A percentile compares a stretch with the other conserved stretches of the same genome.
Evolutionary conservation across 2,329 filamentous ascomycete genomes (phyloP).

Genomic region (Alternaria consortialis): DNA sequence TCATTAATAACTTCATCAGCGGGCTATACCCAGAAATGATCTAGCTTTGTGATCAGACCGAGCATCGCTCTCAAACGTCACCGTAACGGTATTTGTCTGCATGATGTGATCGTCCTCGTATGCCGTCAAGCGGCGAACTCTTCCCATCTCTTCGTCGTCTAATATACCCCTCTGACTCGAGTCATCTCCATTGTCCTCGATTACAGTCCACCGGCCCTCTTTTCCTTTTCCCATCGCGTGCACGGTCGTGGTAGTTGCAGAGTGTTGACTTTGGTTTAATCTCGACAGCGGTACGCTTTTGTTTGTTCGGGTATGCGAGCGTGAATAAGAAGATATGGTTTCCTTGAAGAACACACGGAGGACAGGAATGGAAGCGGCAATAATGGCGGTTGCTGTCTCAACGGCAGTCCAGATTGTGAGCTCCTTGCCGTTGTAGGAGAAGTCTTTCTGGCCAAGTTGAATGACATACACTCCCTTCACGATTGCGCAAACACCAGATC

Average conservation of each 20-base stretch:
- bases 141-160: constrained; percentile 8
- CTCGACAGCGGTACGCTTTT: constrained; percentile 5
- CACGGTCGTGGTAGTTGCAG: constrained; percentile 4
- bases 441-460: constrained; percentile 35
- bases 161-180: constrained; percentile 12
- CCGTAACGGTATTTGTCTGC: constrained; percentile 17
- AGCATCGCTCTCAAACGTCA: constrained; percentile 10
- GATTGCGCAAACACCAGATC: constrained; percentile 39
- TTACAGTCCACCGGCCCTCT: constrained; percentile 3
- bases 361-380: constrained; percentile 41
- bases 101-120: constrained; percentile 8
- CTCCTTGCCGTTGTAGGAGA: constrained; percentile 43
- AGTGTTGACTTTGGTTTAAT: constrained; percentile 9
- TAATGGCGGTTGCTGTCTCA: constrained; percentile 42
- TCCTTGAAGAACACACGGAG: constrained; percentile 46
- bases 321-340: constrained; percentile 19
- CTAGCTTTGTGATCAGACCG: neutral
- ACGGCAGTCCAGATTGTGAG: constrained; percentile 43
- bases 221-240: constrained; percentile 2
- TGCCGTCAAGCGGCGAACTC: neutral
- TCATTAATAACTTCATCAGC: neutral
- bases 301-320: neutral
- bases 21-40: constrained; percentile 1
- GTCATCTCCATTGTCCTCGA: neutral
- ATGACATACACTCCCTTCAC: constrained; percentile 38